Base-by-base conservation (phyloP, 306 rosid genomes). In the Trifolium fragiferum region DNA sequence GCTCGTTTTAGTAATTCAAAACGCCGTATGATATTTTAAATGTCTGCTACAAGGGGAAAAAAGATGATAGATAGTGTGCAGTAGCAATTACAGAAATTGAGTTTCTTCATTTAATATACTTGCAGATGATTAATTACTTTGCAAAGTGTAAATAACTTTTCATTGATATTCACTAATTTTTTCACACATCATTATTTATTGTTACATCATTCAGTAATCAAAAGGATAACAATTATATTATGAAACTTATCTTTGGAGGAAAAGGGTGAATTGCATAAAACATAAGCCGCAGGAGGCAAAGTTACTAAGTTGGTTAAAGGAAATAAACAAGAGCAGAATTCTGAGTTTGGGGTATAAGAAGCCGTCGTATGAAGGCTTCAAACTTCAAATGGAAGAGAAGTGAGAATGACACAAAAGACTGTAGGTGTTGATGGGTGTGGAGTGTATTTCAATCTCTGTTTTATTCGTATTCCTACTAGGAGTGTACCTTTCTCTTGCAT, bases 121-220 rank as follows among this genome's bases (percentile, higher is more conserved):
- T 58, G 70, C 72, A 64, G 18, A 49, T 75, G 62, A 11, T 23
- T 10, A 33, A 40, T 47, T 63, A 63, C 19, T 23, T 32, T 8
- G 30, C 63, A 32, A 70, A 18, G n/a, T 69, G 74, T 70, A 70
- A 32, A 69, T 69, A 27, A 50, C 2, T 69, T 66, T 47, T 51
- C 74, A 33, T 14, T 50, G 49, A 50, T 68, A 27, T 70, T 51
- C 40, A 49, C 46, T 19, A 49, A 30, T 30, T 6, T 47, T 68
- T 49, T 69, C 18, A 50, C 27, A n/a, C 61, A 18, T 16, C 33
- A 46, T 68, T 15, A 19, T 70, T 50, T 33, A 11, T 70, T 69
- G 2, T 21, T 66, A 13, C 15, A 15, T 32, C 35, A 18, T 51
- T 30, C 61, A 16, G 30, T 16, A 32, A 49, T 68, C 16, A 49